Base-by-base conservation (phyloP, 164 flowering plant genomes). In the Nelumbo lutea region DNA sequence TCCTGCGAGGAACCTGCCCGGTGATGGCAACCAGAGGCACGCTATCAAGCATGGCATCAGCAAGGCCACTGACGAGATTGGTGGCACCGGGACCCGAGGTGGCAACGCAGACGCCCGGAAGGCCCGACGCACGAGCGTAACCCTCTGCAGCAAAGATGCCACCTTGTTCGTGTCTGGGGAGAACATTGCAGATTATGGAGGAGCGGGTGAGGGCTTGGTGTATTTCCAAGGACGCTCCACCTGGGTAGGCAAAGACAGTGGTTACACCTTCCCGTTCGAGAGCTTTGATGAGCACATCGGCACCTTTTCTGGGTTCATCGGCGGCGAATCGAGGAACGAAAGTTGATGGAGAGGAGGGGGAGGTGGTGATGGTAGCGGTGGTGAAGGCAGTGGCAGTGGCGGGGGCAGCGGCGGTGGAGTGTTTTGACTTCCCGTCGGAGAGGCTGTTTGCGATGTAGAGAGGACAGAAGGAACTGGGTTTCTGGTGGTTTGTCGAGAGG, bases 121-220 rank as follows among this genome's bases (percentile, higher is more conserved):
- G 58, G 15, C 58, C 58, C 27, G 58, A 55, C 1, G 15, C 58
- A 2, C 58, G 58, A 5, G 58, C 58, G 5, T 55, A 55, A 2
- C 58, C 58, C 58, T 55, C 58, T 15, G 58, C 58, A 5, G 58
- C 58, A 27, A 55, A 55, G 58, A 55, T 55, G 2, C 58, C 58
- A 5, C 58, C 58, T 55, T 55, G 58, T n/a, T 55, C 58, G 58
- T 55, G 58, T 55, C 58, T 55, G 3, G 58, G 58, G 15, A 55
- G 58, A 27, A 55, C 58, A 5, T 55, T 55, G 58, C 58, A 38
- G 15, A 55, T 55, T 2, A 13, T 14, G 15, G 58, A 10, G 58
- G 58, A 55, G 1, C 58, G 58, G 2, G 58, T 55, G 1, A 55
- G 58, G 58, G 58, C 58, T 14, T 55, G 58, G 15, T 55, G 58